Evolutionary conservation across 306 rosid genomes (phyloP), one percentile per base, ranked within the genome.

Genomic region (Lupinus albus): DNA sequence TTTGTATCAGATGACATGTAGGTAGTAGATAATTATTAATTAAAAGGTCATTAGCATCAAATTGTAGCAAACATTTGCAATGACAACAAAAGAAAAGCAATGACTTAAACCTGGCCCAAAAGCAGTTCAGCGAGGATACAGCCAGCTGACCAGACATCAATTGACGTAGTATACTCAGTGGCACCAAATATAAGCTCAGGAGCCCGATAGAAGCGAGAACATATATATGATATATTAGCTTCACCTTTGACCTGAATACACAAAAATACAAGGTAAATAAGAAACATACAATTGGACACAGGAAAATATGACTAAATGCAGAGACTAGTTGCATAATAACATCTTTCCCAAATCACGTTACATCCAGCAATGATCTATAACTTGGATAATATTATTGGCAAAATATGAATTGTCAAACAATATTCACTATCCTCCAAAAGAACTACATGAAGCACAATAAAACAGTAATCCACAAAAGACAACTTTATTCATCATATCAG

Each of bases 61-160:
- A 17, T 70, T 42, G 59, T 12, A 79, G 14, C 7, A 56, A 1
- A 64, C 63, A 54, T 45, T 11, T 18, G 59, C 16, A 36, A 14
- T 18, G 20, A 53, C 55, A 32, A 21, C 4, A 38, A 2, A 10
- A 67, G 45, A 9, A 7, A 9, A 39, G 38, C 2, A 8, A 10
- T 8, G 12, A 10, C 62, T 67, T 84, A 50, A 63, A 92, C 97
- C 97, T 86, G 94, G 65, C 98, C 98, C 83, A 93, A 73, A 74
- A 93, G 98, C 73, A 93, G 95, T 85, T 92, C 98, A 41, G 98
- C 98, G 65, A 92, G 92, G 76, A 92, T 96, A 78, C 98, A 92
- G 57, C 98, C 98, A 78, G 94, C 98, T 39, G 98, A 93, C 98
- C 97, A 93, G 76, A 93, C 88, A 78, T 93, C 98, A 21, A 93